Evolutionary conservation across 768 basidiomycete genomes (phyloP).

Genomic region (Trametopsis cervina): DNA sequence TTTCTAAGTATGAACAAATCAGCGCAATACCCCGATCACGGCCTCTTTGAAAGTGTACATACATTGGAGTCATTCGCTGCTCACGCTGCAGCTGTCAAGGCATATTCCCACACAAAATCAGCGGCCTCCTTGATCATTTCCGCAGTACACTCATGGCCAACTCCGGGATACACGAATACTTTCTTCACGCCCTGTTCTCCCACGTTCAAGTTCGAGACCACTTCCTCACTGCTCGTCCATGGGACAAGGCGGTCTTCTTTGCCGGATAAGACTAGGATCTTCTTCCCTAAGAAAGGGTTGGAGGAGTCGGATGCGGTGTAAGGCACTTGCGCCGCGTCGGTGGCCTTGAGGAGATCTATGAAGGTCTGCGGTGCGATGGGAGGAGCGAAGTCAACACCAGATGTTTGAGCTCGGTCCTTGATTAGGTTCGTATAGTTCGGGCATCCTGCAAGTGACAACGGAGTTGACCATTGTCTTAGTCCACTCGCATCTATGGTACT

Average conservation of each 20-base stretch:
- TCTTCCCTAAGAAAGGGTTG: slow-evolving; percentile 66
- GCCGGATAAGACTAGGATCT: slow-evolving; percentile 67
- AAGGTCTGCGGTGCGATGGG: slow-evolving; percentile 46
- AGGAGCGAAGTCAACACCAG: slow-evolving; percentile 35
- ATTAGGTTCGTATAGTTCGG: slow-evolving; percentile 56
- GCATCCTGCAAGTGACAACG: slow-evolving; percentile 3
- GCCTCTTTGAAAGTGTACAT: too few relatives aligned
- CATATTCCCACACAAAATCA: slow-evolving; percentile 5
- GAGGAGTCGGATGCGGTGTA: slow-evolving; percentile 29
- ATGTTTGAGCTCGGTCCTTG: slow-evolving; percentile 40
- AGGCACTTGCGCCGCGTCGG: slow-evolving; percentile 38
- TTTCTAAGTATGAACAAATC: too few relatives aligned
- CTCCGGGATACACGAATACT: slow-evolving; percentile 3
- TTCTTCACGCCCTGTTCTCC: slow-evolving; percentile 44
- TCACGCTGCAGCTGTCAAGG: too few relatives aligned
- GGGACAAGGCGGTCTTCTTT: slow-evolving; percentile 61
- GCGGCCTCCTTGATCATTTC: slow-evolving; percentile 6
- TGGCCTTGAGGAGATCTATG: background rate
- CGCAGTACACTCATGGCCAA: slow-evolving; percentile 2
- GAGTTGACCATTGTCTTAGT: too few relatives aligned
- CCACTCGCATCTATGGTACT: background rate
- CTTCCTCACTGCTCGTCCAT: slow-evolving; percentile 45
- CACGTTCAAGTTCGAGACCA: slow-evolving; percentile 49
- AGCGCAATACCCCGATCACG: too few relatives aligned
- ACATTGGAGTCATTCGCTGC: too few relatives aligned